These are phyloP conservation scores for Linum usitatissimum DNA, from an alignment of 345 rosid genomes.

Conservation along the genomic window DNA sequence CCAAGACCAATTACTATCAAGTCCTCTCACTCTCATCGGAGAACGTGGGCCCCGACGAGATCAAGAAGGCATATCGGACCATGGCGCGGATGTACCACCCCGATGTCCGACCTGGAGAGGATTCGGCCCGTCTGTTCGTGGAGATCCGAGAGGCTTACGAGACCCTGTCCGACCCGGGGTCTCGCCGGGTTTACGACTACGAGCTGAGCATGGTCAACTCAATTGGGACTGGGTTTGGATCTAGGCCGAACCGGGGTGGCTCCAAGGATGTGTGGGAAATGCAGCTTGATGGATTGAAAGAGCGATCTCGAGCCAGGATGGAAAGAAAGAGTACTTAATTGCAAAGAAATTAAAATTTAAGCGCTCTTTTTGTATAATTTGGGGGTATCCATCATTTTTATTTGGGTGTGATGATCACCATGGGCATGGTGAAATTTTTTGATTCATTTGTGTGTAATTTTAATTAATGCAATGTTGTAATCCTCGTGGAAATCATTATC, in stretches of 20 bases:
- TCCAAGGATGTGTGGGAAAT: slow-evolving; percentile 27
- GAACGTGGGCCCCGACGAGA: slow-evolving; percentile 25
- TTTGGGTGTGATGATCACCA: no score
- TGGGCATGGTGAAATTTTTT: no score
- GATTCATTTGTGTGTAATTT: no score
- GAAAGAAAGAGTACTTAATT: slow-evolving; percentile 11
- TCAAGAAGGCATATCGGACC: slow-evolving; percentile 36
- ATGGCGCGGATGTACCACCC: slow-evolving; percentile 35
- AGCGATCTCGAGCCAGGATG: slow-evolving; percentile 17
- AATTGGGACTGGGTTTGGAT: not conserved
- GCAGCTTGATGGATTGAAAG: slow-evolving; percentile 25
- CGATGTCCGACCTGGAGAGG: slow-evolving; percentile 32
- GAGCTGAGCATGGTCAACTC: slow-evolving; percentile 17
- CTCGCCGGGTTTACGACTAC: slow-evolving; percentile 22
- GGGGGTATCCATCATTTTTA: no score
- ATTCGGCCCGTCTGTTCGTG: slow-evolving; percentile 24
- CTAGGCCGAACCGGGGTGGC: not conserved
- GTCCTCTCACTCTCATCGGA: slow-evolving; percentile 25
- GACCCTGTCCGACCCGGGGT: slow-evolving; percentile 28
- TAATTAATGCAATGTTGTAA: no score
- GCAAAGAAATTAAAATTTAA: no score
- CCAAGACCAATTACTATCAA: slow-evolving; percentile 18
- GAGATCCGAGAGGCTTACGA: slow-evolving; percentile 36
- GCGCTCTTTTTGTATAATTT: no score
- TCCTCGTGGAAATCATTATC: no score